Conservation (phyloP, 306 rosid species). For the Hippophae tibetana region DNA sequence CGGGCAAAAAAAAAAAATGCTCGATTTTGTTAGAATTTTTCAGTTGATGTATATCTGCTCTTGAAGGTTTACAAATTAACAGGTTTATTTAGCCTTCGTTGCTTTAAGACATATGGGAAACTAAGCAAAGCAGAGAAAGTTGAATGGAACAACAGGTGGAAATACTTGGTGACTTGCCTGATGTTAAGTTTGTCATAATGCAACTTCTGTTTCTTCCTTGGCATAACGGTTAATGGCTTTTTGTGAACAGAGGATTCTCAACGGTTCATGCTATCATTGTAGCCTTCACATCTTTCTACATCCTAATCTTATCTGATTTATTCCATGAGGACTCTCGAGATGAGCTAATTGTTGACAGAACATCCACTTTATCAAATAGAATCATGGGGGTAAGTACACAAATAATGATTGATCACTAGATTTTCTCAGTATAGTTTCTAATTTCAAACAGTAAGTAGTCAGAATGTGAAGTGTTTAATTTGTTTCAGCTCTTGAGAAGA, state of each 20-base stretch:
- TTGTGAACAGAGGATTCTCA: conserved; percentile 71
- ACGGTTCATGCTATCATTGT: conserved; percentile 77
- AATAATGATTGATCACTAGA: conserved; percentile 15
- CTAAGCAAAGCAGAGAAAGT: conserved; percentile 41
- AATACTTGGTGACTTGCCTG: conserved; percentile 18
- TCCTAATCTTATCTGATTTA: conserved; percentile 49
- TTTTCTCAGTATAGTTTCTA: conserved; percentile 9
- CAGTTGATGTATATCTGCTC: conserved; percentile 18
- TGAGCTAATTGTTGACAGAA: conserved; percentile 41
- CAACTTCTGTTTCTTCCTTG: conserved; percentile 5
- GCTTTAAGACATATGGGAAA: conserved; percentile 41
- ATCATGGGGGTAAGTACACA: conserved; percentile 59
- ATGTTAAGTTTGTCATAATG: conserved; percentile 6
- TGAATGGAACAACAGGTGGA: conserved; percentile 92
- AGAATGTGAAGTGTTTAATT: too few species aligned
- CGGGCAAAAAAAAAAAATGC: background rate
- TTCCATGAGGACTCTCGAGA: conserved; percentile 38
- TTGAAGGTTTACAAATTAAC: conserved; percentile 71
- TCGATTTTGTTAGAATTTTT: conserved; percentile 4
- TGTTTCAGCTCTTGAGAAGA: too few species aligned
- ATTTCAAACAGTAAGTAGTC: background rate
- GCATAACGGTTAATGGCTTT: conserved; percentile 8
- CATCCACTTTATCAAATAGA: conserved; percentile 65
- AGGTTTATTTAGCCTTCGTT: conserved; percentile 38
- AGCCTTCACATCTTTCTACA: conserved; percentile 55